A percentile compares a stretch with the other conserved stretches of the same genome.
These are phyloP conservation scores for Pestalotiopsis sp. DNA, from an alignment of 2,329 filamentous ascomycete genomes.

Conservation along the genomic window DNA sequence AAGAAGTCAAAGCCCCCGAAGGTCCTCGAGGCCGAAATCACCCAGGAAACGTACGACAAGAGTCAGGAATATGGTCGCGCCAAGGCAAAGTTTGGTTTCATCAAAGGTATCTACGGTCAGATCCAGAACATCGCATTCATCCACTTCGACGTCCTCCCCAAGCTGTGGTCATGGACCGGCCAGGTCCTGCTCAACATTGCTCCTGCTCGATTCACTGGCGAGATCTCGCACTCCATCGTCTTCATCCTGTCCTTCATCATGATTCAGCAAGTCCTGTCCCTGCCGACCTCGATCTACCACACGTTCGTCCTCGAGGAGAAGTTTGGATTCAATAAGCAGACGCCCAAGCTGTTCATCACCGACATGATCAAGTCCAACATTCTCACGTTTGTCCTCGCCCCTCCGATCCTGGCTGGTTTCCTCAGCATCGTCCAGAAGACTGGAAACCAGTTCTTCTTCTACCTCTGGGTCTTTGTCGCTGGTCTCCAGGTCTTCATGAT, in stretches of 20 bases:
- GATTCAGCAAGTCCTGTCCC: constrained; percentile 75
- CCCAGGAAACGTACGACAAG: constrained; percentile 90
- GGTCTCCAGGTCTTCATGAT: constrained; percentile 92
- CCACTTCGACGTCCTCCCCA: constrained; percentile 87
- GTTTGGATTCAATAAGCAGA: constrained; percentile 99
- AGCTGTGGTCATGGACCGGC: constrained; percentile 85
- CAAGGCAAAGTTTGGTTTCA: constrained; percentile 87
- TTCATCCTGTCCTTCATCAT: constrained; percentile 89
- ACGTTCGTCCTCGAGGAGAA: constrained; percentile 96
- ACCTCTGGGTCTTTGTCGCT: constrained; percentile 92
- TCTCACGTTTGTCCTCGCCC: constrained; percentile 76
- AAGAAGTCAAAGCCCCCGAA: constrained; percentile 80
- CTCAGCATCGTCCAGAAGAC: constrained; percentile 93
- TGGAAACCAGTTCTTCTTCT: constrained; percentile 95
- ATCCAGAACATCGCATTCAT: constrained; percentile 88
- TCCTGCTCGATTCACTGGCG: constrained; percentile 80
- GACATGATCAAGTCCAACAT: constrained; percentile 92
- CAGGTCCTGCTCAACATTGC: constrained; percentile 73
- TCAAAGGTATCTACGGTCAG: constrained; percentile 82
- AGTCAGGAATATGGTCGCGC: constrained; percentile 94
- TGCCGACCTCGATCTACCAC: constrained; percentile 87
- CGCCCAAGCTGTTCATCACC: constrained; percentile 80
- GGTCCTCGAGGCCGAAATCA: constrained; percentile 85
- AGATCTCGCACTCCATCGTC: constrained; percentile 90
- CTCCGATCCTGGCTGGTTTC: constrained; percentile 89